Evolutionary conservation across 768 basidiomycete genomes (phyloP).

Genomic region (Xanthoconium stramineum): DNA sequence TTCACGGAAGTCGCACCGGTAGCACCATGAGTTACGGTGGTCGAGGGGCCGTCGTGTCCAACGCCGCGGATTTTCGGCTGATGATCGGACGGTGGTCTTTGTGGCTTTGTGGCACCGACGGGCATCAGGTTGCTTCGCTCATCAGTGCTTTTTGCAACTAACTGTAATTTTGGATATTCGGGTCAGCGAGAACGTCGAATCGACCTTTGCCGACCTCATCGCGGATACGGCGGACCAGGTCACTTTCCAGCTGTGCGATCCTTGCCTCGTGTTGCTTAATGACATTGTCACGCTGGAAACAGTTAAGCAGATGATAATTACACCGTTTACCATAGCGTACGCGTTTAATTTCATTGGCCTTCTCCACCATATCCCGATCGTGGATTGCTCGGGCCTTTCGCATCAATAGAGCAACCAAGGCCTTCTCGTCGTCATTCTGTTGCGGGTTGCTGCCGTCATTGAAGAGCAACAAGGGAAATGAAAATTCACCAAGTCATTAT

Average conservation of each 20-base stretch:
- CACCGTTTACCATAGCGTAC: conserved; percentile 27
- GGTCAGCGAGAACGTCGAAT: conserved; percentile 15
- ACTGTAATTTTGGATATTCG: conserved; percentile 12
- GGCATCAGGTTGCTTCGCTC: conserved; percentile 13
- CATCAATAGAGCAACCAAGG: conserved; percentile 45
- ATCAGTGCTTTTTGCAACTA: conserved; percentile 10
- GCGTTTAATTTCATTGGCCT: conserved; percentile 54
- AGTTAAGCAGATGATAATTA: conserved; percentile 5
- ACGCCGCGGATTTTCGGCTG: conserved; percentile 19
- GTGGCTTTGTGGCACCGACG: conserved; percentile 10
- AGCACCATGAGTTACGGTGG: conserved; percentile 6
- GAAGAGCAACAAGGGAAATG: conserved; percentile 1
- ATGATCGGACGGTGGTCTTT: conserved; percentile 9
- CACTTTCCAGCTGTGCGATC: conserved; percentile 44
- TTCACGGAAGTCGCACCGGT: conserved; percentile 8
- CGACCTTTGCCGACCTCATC: conserved; percentile 25
- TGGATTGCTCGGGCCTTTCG: conserved; percentile 44
- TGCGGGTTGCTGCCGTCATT: conserved; percentile 13
- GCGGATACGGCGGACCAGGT: conserved; percentile 43
- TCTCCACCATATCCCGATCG: conserved; percentile 51
- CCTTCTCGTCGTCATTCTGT: conserved; percentile 50
- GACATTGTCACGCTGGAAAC: conserved; percentile 45
- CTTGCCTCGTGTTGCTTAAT: conserved; percentile 43
- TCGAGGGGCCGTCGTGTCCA: conserved; percentile 8
- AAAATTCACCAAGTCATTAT: conserved; percentile 44